These are phyloP conservation scores for Intubia oerlemansii DNA, from an alignment of 2,329 filamentous ascomycete genomes.

Conservation along the genomic window DNA sequence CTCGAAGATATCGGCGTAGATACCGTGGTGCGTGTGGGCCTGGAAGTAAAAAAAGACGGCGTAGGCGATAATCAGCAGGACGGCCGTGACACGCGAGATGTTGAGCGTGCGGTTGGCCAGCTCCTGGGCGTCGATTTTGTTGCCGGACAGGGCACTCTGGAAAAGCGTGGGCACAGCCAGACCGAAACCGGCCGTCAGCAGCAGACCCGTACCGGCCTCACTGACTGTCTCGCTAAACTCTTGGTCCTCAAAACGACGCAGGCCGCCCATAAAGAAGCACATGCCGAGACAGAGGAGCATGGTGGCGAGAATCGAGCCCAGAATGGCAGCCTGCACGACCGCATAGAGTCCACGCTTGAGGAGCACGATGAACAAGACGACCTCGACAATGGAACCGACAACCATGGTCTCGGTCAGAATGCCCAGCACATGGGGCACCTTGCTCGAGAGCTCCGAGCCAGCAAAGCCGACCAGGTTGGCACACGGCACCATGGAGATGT, in stretches of 20 bases:
- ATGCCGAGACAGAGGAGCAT: constrained; percentile 59
- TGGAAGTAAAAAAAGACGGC: constrained; percentile 50
- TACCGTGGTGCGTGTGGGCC: constrained; percentile 52
- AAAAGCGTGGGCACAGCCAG: constrained; percentile 35
- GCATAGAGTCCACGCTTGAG: constrained; percentile 30
- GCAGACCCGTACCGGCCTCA: constrained; percentile 56
- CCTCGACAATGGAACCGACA: constrained; percentile 57
- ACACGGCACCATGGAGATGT: constrained; percentile 57
- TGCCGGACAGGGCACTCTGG: constrained; percentile 19
- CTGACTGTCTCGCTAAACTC: constrained; percentile 55
- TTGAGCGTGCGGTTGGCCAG: constrained; percentile 32
- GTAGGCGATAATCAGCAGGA: constrained; percentile 52
- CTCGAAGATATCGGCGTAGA: constrained; percentile 55
- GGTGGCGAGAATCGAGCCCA: constrained; percentile 67
- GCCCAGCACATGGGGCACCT: constrained; percentile 52
- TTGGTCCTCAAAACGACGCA: constrained; percentile 41
- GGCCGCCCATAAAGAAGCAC: constrained; percentile 60
- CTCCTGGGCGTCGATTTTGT: constrained; percentile 11
- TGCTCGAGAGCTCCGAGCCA: constrained; percentile 49
- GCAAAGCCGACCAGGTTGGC: constrained; percentile 60
- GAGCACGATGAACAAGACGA: constrained; percentile 64
- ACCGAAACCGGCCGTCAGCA: constrained; percentile 46
- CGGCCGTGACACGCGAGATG: constrained; percentile 48
- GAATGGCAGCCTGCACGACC: constrained; percentile 67
- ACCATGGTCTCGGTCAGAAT: constrained; percentile 37